Evolutionary conservation across 2,329 filamentous ascomycete species (phyloP).

Genomic region (Penicillium sclerotigenum): DNA sequence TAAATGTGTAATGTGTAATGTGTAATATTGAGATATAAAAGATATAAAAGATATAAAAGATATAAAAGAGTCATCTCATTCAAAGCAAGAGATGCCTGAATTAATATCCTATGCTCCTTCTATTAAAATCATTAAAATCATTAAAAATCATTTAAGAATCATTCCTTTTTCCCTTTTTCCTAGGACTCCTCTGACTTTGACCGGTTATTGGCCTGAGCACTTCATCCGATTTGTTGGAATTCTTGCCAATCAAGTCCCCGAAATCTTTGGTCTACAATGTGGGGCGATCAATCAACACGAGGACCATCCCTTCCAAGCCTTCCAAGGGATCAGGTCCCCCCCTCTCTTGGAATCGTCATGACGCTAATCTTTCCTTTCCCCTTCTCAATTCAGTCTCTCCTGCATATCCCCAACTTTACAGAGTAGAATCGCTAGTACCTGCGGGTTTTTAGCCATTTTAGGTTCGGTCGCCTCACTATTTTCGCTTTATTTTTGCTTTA

Average conservation of each 20-base stretch:
- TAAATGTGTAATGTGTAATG: too few species aligned
- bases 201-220: slow-evolving; percentile 4
- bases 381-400: slow-evolving; percentile 5
- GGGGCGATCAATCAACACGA: slow-evolving; percentile 14
- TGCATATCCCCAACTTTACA: slow-evolving; percentile 3
- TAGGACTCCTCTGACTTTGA: neutral
- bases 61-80: neutral
- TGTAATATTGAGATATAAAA: too few species aligned
- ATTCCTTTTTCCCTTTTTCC: neutral
- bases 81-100: neutral
- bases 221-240: slow-evolving; percentile 9
- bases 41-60: neutral
- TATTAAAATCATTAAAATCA: neutral
- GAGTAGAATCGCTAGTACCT: neutral
- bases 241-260: slow-evolving; percentile 7
- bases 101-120: neutral
- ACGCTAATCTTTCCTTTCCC: neutral
- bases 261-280: too few species aligned
- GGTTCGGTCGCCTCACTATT: slow-evolving; percentile 1
- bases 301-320: too few species aligned
- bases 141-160: neutral
- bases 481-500: neutral
- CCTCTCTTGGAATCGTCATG: neutral
- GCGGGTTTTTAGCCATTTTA: neutral
- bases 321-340: neutral